Conservation (phyloP, 2,329 filamentous ascomycete genomes). For the Botrytis paeoniae region DNA sequence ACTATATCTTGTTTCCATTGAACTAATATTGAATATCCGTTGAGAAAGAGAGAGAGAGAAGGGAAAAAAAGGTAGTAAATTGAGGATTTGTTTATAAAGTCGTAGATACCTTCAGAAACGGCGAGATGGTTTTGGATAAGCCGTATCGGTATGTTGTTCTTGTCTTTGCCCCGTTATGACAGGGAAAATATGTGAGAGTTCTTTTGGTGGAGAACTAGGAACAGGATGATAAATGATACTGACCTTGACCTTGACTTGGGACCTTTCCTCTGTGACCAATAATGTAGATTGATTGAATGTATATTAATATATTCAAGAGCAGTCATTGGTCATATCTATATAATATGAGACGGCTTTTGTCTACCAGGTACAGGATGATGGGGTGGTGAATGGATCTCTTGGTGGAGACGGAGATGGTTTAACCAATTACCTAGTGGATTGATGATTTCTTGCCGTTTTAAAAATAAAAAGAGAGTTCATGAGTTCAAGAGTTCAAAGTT, state of each 20-base stretch:
- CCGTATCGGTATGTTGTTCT: background rate
- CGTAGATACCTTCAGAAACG: background rate
- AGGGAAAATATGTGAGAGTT: background rate
- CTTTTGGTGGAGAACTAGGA: conserved; percentile 4
- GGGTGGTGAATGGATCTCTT: background rate
- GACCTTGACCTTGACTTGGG: background rate
- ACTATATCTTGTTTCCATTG: background rate
- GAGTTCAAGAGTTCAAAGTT: too few relatives aligned
- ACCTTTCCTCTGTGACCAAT: background rate
- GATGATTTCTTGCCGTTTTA: background rate
- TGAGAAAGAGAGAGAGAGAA: background rate
- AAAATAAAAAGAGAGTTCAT: background rate
- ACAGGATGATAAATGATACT: background rate
- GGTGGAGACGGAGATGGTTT: background rate
- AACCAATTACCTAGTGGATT: background rate
- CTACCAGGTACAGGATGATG: background rate
- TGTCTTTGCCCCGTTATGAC: background rate
- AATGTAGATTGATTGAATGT: background rate
- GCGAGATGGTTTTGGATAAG: background rate
- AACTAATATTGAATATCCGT: background rate
- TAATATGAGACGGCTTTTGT: background rate
- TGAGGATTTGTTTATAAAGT: background rate
- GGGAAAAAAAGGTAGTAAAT: background rate
- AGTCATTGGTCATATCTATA: background rate
- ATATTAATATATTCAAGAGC: background rate